These are phyloP conservation scores for Trametes punicea DNA, from an alignment of 768 basidiomycete species.

Conservation along the genomic window DNA sequence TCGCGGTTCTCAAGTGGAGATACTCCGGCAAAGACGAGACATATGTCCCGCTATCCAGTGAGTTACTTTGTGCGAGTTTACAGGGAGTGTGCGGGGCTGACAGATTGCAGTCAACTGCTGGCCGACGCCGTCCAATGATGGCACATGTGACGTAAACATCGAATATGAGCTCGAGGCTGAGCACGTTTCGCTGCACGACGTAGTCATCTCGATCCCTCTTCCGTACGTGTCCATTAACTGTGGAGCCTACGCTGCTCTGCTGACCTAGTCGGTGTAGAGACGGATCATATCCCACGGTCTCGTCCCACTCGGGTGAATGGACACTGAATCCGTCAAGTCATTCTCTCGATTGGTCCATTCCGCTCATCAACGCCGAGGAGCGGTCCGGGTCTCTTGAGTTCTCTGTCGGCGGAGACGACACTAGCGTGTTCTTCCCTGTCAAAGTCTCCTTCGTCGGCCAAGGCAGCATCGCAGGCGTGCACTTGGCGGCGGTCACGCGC, in stretches of 20 bases:
- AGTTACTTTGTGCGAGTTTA: constrained; percentile 30
- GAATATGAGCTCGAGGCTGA: constrained; percentile 96
- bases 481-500: constrained; percentile 55
- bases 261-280: constrained; percentile 38
- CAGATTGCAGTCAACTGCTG: constrained; percentile 81
- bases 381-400: constrained; percentile 90
- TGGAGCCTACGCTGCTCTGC: not conserved
- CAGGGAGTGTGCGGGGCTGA: not conserved
- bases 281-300: constrained; percentile 83
- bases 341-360: constrained; percentile 82
- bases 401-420: constrained; percentile 79
- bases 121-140: constrained; percentile 90
- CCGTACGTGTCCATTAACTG: constrained; percentile 56
- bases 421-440: constrained; percentile 89
- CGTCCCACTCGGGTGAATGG: constrained; percentile 77
- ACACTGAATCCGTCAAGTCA: constrained; percentile 75
- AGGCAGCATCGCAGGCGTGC: constrained; percentile 78
- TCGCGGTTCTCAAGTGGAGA: constrained; percentile 92
- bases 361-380: constrained; percentile 57
- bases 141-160: constrained; percentile 92
- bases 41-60: constrained; percentile 87
- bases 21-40: constrained; percentile 89
- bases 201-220: constrained; percentile 88
- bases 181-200: constrained; percentile 74
- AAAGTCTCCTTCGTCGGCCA: constrained; percentile 75